Evolutionary conservation across 306 rosid genomes (phyloP), one percentile per base, ranked within the genome.

Genomic region (Crotalaria pallida): DNA sequence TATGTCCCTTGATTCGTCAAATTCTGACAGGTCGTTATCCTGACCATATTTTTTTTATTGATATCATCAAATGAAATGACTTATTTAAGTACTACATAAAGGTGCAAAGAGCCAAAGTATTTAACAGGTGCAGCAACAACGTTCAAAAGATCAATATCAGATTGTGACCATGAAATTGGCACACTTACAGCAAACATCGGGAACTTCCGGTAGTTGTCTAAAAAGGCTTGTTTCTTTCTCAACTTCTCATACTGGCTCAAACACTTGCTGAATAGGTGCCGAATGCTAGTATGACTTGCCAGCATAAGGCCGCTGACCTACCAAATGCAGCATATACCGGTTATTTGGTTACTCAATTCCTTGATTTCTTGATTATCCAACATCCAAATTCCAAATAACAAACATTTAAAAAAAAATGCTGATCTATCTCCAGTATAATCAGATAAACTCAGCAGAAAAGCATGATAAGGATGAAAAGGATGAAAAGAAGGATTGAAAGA

Each of bases 1-100:
- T 80, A 90, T 80, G 64, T 94, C 99, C 69, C 99, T 87, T 77
- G 99, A 90, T 86, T 94, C 99, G 53, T 91, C 99, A 88, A 94
- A 94, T 79, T 94, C 99, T 0, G 97, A 94, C 71, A 94, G 99
- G 82, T 94, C 99, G 81, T 94, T 94, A 77, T 94, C 99, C 99
- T 94, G 96, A 56, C 60, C 78, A 84, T 50, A 16, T 26, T 26
- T 31, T 31, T 75, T 65, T 52, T 5, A 31, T 67, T 60, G 27
- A 61, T 15, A 31, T 31, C 6, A 5, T 31, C 36, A 77, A 64
- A 63, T 75, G 44, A 79, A 62, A 79, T 36, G 58, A 59, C 59
- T 6, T 59, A 60, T 59, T 7, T 29, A 60, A 72, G 73, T 19
- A 69, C 22, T 48, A 65, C 57, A 40, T 5, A 67, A 51, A 16